Percentiles rank a stretch among this genome's conserved stretches.
Conservation (phyloP, 108 stramenopile species). For the Nitzschia sp. region DNA sequence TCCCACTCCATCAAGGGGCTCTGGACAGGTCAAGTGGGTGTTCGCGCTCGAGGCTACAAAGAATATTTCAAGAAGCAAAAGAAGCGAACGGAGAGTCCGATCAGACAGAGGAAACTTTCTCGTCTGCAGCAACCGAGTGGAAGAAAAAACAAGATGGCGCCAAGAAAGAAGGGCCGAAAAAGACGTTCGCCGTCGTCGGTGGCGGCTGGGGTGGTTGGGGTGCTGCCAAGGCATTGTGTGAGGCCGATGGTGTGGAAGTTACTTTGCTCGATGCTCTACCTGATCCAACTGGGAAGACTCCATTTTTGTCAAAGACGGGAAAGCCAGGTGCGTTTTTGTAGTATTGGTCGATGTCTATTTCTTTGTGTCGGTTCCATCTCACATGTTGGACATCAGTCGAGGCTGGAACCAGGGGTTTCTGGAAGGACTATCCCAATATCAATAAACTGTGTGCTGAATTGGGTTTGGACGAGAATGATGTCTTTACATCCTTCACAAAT, state of each 20-base stretch:
- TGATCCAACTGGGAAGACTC: conserved; percentile 76
- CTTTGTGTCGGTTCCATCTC: background rate
- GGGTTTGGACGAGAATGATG: conserved; percentile 61
- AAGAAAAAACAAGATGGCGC: conserved; percentile 2
- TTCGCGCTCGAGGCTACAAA: too few species aligned
- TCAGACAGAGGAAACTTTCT: background rate
- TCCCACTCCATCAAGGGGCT: too few species aligned
- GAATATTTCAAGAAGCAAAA: too few species aligned
- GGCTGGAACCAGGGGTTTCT: conserved; percentile 90
- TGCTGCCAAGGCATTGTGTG: conserved; percentile 87
- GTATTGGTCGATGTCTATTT: background rate
- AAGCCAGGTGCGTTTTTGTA: conserved; percentile 47
- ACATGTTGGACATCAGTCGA: conserved; percentile 44
- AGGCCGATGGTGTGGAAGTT: conserved; percentile 66
- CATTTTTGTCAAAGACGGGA: conserved; percentile 69
- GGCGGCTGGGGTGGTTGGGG: conserved; percentile 97
- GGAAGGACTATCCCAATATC: conserved; percentile 97
- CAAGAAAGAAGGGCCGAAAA: conserved; percentile 8
- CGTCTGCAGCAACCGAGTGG: conserved; percentile 27
- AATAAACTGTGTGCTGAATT: conserved; percentile 73
- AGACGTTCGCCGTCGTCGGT: conserved; percentile 81
- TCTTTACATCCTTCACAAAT: conserved; percentile 90
- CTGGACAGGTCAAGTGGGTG: too few species aligned
- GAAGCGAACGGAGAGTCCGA: background rate
- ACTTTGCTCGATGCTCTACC: conserved; percentile 86